Base-by-base conservation (phyloP, 2,329 filamentous ascomycete species). In the Mycocentrospora acerina region DNA sequence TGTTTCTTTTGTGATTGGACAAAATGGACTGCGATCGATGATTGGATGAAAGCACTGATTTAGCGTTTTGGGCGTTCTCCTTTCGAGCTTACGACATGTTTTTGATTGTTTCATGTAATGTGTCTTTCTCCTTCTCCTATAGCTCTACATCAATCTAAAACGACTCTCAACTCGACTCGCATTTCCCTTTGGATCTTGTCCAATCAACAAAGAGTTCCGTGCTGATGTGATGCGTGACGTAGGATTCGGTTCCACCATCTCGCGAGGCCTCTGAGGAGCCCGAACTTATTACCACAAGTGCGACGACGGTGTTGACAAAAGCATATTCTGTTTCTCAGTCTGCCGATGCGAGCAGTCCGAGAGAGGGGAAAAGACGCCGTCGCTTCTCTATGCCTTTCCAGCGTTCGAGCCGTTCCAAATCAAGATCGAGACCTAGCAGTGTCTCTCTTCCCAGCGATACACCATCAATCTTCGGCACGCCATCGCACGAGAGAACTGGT, bases 211-310 rank as follows among this genome's bases (percentile, higher is more conserved):
- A 9, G 9, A 22, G 19, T 6, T 22, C 51, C 39, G 53, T 60
- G 57, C 64, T 67, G 63, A 67, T 67, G 46, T 55, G 60, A 60
- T 63, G 43, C 51, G 57, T 63, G 55, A 62, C 56, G 55, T 53
- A 67, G 63, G 57, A 60, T 29, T 59, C 56, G n/a, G 40, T 47
- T 25, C 47, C 54, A 24, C 57, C 59, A 11, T 63, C 61, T 13
- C 52, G 55, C 47, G 54, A 59, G 49, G 53, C 51, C 7, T 63
- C 57, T 22, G 58, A 58, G 40, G 61, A 65, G 38, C 57, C 62
- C 41, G 60, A 62, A 33, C 31, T 51, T 12, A 42, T 51, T 4
- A 46, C 46, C 18, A 44, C 48, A 24, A 44, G 37, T 11, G 37
- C 40, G 31, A 48, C 44, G 18, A 33, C 19, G 19, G 9, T 9